These are phyloP conservation scores for Aureobasidium zeae DNA, from an alignment of 2,329 filamentous ascomycete species.

Conservation along the genomic window DNA sequence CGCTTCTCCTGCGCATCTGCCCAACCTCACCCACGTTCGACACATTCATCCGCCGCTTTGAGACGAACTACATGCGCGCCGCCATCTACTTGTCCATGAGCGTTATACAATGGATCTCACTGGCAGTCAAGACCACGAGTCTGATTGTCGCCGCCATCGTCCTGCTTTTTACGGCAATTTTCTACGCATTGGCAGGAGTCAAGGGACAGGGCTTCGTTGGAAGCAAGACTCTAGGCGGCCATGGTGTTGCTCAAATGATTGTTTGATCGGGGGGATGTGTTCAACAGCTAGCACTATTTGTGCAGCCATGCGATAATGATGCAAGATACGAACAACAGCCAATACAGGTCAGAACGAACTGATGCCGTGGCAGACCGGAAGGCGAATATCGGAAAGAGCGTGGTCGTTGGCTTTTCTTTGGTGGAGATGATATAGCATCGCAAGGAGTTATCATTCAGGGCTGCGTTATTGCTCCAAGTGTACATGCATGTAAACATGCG, in stretches of 20 bases:
- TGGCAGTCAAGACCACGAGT: conserved; percentile 55
- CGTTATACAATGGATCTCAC: conserved; percentile 73
- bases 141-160: conserved; percentile 82
- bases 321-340: neutral
- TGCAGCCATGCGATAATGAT: neutral
- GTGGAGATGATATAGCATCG: too few species aligned
- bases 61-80: conserved; percentile 94
- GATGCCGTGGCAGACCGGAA: too few species aligned
- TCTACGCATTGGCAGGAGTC: conserved; percentile 70
- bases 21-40: conserved; percentile 89
- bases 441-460: too few species aligned
- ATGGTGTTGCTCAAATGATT: conserved; percentile 96
- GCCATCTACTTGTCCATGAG: conserved; percentile 76
- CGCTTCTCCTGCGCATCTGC: conserved; percentile 92
- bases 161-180: conserved; percentile 63
- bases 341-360: neutral
- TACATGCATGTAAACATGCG: too few species aligned
- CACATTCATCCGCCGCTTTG: conserved; percentile 77
- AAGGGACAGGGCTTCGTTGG: conserved; percentile 81
- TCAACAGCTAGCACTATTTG: neutral
- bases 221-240: conserved; percentile 92
- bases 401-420: too few species aligned
- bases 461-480: too few species aligned
- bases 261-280: conserved; percentile 59
- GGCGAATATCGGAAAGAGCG: too few species aligned